Conservation (phyloP, 805 yeast genomes). For the Hanseniaspora clermontiae region DNA sequence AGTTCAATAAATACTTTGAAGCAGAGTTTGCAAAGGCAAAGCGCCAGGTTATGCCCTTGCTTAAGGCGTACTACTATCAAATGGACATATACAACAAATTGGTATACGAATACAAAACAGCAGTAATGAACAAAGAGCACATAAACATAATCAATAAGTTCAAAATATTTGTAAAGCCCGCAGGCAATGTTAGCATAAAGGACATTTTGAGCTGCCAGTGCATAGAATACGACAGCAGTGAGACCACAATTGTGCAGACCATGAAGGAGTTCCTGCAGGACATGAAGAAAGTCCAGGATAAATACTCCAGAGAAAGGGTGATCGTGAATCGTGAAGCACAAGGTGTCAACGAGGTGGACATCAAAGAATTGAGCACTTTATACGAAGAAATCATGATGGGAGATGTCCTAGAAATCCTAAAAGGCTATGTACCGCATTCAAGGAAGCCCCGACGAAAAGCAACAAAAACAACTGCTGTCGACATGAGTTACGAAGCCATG, state of each 20-base stretch:
- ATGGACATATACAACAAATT: background rate
- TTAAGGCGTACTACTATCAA: background rate
- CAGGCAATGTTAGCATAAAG: background rate
- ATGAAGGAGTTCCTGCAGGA: background rate
- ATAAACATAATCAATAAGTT: background rate
- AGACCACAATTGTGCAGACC: background rate
- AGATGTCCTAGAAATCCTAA: background rate
- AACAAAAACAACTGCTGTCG: background rate
- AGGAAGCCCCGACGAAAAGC: too few relatives aligned
- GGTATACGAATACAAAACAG: background rate
- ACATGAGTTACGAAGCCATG: background rate
- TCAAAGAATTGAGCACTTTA: background rate
- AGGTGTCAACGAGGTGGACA: background rate
- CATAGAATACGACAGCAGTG: background rate
- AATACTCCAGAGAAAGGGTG: background rate
- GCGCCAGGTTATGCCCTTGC: background rate
- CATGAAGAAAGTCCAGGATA: background rate
- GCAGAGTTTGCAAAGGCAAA: background rate
- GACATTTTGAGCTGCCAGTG: background rate
- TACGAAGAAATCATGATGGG: background rate
- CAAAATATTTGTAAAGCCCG: background rate
- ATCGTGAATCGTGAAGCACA: background rate
- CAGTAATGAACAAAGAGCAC: background rate
- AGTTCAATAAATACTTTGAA: background rate
- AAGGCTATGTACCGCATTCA: background rate